phyloP scores from a whole-genome alignment of 108 stramenopile species.

The Ochromonas danica region DNA sequence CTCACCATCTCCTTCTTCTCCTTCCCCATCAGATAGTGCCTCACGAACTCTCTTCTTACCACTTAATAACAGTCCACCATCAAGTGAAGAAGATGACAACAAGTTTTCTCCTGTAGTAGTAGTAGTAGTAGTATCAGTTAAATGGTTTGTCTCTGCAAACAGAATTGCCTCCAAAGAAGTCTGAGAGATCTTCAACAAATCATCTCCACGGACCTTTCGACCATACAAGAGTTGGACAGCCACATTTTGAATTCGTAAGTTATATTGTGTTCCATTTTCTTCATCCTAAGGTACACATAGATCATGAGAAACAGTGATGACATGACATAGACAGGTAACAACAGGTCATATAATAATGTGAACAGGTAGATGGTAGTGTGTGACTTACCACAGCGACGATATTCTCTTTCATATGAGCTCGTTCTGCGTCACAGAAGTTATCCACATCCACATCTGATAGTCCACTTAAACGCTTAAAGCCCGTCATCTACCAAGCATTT shows the following conservation, averaged over 20 bases:
- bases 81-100: too few relatives aligned
- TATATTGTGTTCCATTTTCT: constrained; percentile 31
- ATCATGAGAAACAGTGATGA: constrained; percentile 5
- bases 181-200: constrained; percentile 28
- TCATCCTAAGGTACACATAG: constrained; percentile 4
- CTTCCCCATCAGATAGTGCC: too few relatives aligned
- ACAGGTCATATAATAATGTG: too few relatives aligned
- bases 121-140: background rate
- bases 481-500: background rate
- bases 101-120: too few relatives aligned
- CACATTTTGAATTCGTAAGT: constrained; percentile 5
- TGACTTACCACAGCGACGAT: background rate
- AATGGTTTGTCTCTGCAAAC: background rate
- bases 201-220: constrained; percentile 7
- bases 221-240: constrained; percentile 22
- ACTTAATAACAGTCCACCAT: too few relatives aligned
- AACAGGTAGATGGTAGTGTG: too few relatives aligned
- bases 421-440: background rate
- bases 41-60: too few relatives aligned
- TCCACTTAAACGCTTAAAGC: constrained; percentile 1
- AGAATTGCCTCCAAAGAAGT: constrained; percentile 21
- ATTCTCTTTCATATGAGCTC: background rate
- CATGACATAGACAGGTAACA: background rate
- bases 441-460: constrained; percentile 29
- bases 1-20: too few relatives aligned